phyloP scores from a whole-genome alignment of 2,329 filamentous ascomycete genomes.

The Davidsoniella virescens region DNA sequence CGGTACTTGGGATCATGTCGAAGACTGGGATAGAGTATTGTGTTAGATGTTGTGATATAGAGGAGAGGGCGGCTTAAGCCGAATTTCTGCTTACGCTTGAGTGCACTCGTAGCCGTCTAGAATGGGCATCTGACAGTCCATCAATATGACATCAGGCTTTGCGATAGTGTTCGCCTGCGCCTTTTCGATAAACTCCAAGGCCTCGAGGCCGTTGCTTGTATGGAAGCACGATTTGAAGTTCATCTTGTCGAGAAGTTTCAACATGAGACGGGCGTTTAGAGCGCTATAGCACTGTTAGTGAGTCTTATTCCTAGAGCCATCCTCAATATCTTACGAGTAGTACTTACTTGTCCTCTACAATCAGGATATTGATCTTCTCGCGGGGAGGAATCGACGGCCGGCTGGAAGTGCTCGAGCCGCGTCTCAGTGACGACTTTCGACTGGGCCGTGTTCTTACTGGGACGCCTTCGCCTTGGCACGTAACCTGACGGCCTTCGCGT shows the following conservation, averaged over 20 bases:
- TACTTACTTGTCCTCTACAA: conserved; percentile 66
- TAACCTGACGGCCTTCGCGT: no score
- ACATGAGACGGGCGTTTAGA: conserved; percentile 14
- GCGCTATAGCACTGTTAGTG: not conserved
- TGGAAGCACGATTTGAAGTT: conserved; percentile 9
- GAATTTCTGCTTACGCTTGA: conserved; percentile 29
- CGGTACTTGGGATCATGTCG: conserved; percentile 2
- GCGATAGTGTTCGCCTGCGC: conserved; percentile 32
- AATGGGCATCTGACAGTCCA: conserved; percentile 64
- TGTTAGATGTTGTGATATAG: conserved; percentile 21
- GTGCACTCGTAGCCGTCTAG: conserved; percentile 67
- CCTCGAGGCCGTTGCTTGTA: conserved; percentile 60
- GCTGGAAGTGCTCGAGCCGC: conserved; percentile 25
- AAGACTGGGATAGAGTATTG: conserved; percentile 43
- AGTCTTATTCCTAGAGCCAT: no score
- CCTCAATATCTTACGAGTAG: no score
- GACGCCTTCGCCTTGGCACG: no score
- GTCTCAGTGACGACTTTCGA: conserved; percentile 15
- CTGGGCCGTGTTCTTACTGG: not conserved
- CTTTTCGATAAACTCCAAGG: conserved; percentile 52
- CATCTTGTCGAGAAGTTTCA: conserved; percentile 15
- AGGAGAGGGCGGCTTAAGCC: not conserved
- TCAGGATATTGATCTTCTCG: conserved; percentile 48
- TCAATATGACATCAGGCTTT: conserved; percentile 59
- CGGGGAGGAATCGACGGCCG: conserved; percentile 21